A percentile compares a stretch with the other conserved stretches of the same genome.
Evolutionary conservation across 2,329 filamentous ascomycete species (phyloP).

Genomic region (Penicillium brasilianum): DNA sequence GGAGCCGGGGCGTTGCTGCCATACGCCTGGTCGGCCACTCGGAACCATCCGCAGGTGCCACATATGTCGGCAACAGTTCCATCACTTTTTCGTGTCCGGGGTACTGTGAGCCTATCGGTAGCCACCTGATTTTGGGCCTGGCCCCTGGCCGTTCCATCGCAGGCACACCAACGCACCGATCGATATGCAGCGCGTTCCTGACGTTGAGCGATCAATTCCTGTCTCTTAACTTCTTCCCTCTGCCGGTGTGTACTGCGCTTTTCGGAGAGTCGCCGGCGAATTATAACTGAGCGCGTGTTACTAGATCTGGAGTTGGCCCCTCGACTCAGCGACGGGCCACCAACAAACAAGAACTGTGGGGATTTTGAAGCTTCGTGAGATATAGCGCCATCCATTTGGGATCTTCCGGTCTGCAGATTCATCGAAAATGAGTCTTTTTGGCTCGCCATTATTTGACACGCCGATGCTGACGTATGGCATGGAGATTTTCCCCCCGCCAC

Average conservation of each 20-base stretch:
- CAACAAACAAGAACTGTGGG: conserved; percentile 1
- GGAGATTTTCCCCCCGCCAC: neutral
- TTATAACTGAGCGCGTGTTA: conserved; percentile 2
- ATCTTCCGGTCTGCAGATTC: neutral
- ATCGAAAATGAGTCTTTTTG: neutral
- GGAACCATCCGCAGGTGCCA: neutral
- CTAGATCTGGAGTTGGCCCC: neutral
- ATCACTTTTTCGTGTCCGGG: neutral
- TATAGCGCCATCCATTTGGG: neutral
- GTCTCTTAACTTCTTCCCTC: conserved; percentile 3
- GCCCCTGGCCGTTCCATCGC: neutral
- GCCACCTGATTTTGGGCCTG: neutral
- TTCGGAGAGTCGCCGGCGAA: conserved; percentile 1
- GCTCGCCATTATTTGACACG: neutral
- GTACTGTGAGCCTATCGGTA: neutral
- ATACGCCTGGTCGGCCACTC: neutral
- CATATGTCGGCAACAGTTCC: neutral
- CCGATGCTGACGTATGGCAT: neutral
- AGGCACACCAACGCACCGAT: neutral
- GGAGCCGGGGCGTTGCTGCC: neutral
- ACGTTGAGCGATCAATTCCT: conserved; percentile 3
- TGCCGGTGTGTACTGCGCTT: neutral
- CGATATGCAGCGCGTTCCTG: neutral
- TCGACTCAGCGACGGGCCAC: conserved; percentile 2
- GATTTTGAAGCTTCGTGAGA: neutral